Evolutionary conservation across 441 rosid genomes (phyloP), one percentile per base, ranked within the genome.

Genomic region (Theobroma grandiflorum): DNA sequence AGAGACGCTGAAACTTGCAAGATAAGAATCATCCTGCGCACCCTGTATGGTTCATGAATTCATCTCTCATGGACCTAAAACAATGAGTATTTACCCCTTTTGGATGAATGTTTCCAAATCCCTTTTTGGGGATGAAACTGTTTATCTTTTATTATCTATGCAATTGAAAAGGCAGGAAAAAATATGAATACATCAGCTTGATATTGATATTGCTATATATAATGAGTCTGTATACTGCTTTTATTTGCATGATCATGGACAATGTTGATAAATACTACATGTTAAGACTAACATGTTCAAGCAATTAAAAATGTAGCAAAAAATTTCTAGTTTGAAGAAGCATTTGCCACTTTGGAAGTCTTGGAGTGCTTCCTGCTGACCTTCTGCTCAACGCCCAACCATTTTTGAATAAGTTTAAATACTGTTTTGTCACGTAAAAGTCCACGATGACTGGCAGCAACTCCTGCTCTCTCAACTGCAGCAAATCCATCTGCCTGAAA

Each of bases 321-420:
- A 15, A 38, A 4, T 3, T 37, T 58, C 75, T 58, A 78, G 75
- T 18, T 45, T 43, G 5, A 69, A 69, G 63, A 49, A 64, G 79
- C 84, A 77, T 83, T 86, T n/a, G 43, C 86, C 61, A 94, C 96
- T 82, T 84, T 87, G 0, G 78, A 87, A 72, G 87, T 86, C 85
- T 57, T 91, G 15, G 64, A 35, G 20, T 67, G 89, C 84, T 80
- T 87, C 64, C 53, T 79, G 72, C 49, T 79, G 72, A 76, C 43
- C 82, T 80, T 85, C 78, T 79, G 85, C 66, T 89, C 95, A 50
- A 85, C 86, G 79, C 93, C 98, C 74, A 93, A 73, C 98, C 98
- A 95, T 72, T 82, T 90, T 64, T 85, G 85, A 68, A 95, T 82
- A 70, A 82, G 87, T 70, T 87, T 57, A 82, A 90, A 90, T 47